phyloP scores from a whole-genome alignment of 257 asterid genomes.

The Solanum dulcamara region DNA sequence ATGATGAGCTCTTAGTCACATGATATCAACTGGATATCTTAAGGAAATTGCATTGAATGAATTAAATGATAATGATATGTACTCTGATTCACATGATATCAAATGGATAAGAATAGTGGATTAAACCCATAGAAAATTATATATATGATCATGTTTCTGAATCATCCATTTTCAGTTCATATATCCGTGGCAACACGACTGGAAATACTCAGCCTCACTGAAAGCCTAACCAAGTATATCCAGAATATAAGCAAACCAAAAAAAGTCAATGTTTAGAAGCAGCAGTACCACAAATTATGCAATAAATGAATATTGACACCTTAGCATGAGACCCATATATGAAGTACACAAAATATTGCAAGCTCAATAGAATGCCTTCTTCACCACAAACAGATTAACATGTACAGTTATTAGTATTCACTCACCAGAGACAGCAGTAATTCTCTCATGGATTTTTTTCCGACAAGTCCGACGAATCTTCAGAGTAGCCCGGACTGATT shows the following conservation, averaged over 20 bases:
- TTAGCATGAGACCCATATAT: not conserved
- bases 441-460: slow-evolving; percentile 80
- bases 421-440: slow-evolving; percentile 57
- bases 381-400: not conserved
- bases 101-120: not conserved
- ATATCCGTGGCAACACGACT: not conserved
- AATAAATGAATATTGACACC: not conserved
- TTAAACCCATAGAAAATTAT: not conserved
- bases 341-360: not conserved
- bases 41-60: not conserved
- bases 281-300: not conserved
- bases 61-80: not conserved
- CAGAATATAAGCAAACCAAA: not conserved
- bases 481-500: slow-evolving; percentile 31
- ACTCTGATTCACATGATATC: not conserved
- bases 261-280: not conserved
- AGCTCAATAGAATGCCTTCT: not conserved
- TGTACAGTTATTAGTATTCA: not conserved
- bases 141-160: not conserved
- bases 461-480: slow-evolving; percentile 61
- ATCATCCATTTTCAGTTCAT: not conserved
- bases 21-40: not conserved
- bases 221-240: not conserved
- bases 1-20: not conserved
- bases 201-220: not conserved